Percentiles rank a stretch among this genome's conserved stretches.
Conservation (phyloP, 495 filamentous ascomycete genomes). For the Letharia lupina region DNA sequence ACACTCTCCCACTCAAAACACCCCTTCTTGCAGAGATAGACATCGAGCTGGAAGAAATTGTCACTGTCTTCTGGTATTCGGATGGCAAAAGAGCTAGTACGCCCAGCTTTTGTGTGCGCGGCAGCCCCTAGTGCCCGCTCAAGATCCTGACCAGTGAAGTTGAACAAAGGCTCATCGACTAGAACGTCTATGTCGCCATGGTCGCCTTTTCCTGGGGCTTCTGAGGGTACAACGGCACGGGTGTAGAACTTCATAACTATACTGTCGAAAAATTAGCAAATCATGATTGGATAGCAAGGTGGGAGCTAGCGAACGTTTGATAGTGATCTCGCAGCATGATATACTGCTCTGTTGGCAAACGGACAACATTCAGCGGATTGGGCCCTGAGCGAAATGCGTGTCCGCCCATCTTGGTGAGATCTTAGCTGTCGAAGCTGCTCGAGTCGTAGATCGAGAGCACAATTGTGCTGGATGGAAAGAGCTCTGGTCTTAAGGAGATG, state of each 20-base stretch:
- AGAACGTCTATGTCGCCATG: conserved; percentile 54
- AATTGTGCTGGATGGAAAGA: background rate
- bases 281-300: background rate
- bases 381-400: background rate
- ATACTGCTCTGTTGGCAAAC: conserved; percentile 1
- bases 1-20: conserved; percentile 46
- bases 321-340: background rate
- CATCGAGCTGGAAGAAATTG: conserved; percentile 52
- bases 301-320: background rate
- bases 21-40: conserved; percentile 35
- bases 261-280: background rate
- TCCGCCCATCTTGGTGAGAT: background rate
- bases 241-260: conserved; percentile 32
- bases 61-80: conserved; percentile 33
- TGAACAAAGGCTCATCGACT: conserved; percentile 33
- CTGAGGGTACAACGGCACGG: conserved; percentile 39
- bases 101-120: background rate
- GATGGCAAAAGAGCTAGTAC: conserved; percentile 37
- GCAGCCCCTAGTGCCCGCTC: conserved; percentile 16
- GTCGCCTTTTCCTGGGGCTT: conserved; percentile 44
- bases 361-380: background rate
- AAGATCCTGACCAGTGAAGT: conserved; percentile 4
- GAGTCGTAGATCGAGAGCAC: background rate
- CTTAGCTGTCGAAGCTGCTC: background rate
- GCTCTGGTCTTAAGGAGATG: background rate